These are phyloP conservation scores for Phytophthora citrophthora DNA, from an alignment of 352 stramenopile species.

Conservation along the genomic window DNA sequence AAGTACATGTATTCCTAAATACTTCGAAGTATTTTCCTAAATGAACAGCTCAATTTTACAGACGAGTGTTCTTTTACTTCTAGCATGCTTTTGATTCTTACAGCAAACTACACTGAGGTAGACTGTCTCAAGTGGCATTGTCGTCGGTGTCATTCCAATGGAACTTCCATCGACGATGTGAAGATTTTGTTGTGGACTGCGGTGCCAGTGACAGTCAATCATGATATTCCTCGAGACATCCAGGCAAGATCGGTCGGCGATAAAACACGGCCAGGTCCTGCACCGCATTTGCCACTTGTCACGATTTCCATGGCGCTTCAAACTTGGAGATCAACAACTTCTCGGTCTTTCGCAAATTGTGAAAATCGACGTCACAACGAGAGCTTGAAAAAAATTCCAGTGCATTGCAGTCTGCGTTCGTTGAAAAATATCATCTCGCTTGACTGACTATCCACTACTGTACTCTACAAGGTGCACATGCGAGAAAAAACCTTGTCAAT, in stretches of 20 bases:
- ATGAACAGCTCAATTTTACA: no score
- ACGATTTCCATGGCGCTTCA: constrained; percentile 12
- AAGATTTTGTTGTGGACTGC: background rate
- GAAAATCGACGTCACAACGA: constrained; percentile 2
- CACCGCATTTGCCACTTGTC: constrained; percentile 15
- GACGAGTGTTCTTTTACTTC: no score
- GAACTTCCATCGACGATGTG: background rate
- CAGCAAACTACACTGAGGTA: no score
- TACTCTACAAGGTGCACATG: background rate
- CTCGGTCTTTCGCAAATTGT: background rate
- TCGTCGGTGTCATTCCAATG: constrained; percentile 8
- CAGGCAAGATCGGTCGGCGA: constrained; percentile 9
- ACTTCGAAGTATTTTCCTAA: no score
- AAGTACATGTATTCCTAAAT: no score
- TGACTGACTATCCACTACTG: background rate
- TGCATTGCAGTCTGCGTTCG: background rate
- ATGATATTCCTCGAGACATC: constrained; percentile 10
- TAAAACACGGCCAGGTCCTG: constrained; percentile 7
- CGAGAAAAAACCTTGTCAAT: background rate
- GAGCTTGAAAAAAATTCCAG: constrained; percentile 4
- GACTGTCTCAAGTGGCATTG: no score
- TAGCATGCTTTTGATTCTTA: no score
- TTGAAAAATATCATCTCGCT: background rate
- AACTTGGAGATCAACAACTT: constrained; percentile 1
- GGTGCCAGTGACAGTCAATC: constrained; percentile 4